A percentile compares a stretch with the other conserved stretches of the same genome.
Conservation (phyloP, 768 basidiomycete species). For the Lepiota brunneoincarnata region DNA sequence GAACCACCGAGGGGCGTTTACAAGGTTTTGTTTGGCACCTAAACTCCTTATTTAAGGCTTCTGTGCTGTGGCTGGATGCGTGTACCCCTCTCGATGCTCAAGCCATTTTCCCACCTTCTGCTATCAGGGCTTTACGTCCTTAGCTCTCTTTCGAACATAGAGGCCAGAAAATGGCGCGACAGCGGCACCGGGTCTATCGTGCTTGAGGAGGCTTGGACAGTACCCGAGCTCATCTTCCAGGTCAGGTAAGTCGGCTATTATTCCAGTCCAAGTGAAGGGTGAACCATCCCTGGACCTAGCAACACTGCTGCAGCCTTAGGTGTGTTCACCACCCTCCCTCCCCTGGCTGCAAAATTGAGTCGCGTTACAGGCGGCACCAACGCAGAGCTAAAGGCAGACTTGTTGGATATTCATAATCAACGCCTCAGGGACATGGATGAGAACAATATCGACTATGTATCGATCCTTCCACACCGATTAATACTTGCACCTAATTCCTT, state of each 20-base stretch:
- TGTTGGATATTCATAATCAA: constrained; percentile 38
- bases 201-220: constrained; percentile 40
- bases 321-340: neutral
- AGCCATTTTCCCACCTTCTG: neutral
- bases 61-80: neutral
- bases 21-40: too few relatives aligned
- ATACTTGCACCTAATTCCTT: neutral
- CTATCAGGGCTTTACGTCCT: neutral
- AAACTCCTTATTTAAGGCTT: neutral
- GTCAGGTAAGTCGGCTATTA: constrained; percentile 19
- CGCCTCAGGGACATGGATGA: constrained; percentile 33
- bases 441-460: constrained; percentile 36
- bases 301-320: constrained; percentile 20
- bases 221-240: constrained; percentile 27
- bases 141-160: neutral
- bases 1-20: too few relatives aligned
- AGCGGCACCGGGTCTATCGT: constrained; percentile 34
- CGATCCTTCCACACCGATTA: too few relatives aligned
- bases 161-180: constrained; percentile 25
- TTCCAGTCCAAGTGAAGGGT: neutral
- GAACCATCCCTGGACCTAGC: constrained; percentile 1
- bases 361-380: constrained; percentile 25
- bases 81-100: neutral
- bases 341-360: neutral
- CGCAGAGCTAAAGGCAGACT: constrained; percentile 27